Conservation (phyloP, 805 yeast genomes). For the Cyberlindnera galapagoensis region DNA sequence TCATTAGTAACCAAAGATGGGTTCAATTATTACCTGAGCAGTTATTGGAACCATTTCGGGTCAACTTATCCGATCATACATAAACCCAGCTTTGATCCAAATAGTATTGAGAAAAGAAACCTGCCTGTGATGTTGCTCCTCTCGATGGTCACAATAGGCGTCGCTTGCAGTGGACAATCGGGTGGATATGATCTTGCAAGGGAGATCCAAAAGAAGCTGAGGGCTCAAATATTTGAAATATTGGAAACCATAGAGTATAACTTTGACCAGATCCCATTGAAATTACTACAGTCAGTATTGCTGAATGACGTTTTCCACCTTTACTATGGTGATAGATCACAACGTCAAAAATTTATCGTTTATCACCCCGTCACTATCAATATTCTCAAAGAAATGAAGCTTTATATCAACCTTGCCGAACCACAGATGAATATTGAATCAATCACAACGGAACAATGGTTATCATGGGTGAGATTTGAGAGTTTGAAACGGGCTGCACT, state of each 20-base stretch:
- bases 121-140: constrained; percentile 13
- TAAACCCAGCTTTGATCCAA: constrained; percentile 25
- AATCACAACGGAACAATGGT: constrained; percentile 28
- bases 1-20: not conserved
- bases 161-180: constrained; percentile 12
- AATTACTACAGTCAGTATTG: constrained; percentile 22
- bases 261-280: constrained; percentile 13
- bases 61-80: constrained; percentile 35
- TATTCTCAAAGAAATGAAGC: constrained; percentile 15
- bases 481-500: constrained; percentile 36
- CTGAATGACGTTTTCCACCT: constrained; percentile 21
- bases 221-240: constrained; percentile 11
- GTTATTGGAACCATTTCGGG: constrained; percentile 32
- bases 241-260: constrained; percentile 7
- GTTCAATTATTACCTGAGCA: constrained; percentile 19
- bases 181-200: not conserved
- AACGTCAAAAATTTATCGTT: constrained; percentile 13
- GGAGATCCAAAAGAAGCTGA: constrained; percentile 18
- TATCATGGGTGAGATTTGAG: constrained; percentile 40
- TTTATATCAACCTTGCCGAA: constrained; percentile 10
- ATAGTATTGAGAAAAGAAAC: constrained; percentile 2
- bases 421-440: constrained; percentile 6
- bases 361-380: constrained; percentile 22
- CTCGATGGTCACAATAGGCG: constrained; percentile 17
- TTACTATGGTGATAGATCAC: constrained; percentile 21